Conservation (phyloP, 1,284 basidiomycete species). For the Thecaphora frezii region DNA sequence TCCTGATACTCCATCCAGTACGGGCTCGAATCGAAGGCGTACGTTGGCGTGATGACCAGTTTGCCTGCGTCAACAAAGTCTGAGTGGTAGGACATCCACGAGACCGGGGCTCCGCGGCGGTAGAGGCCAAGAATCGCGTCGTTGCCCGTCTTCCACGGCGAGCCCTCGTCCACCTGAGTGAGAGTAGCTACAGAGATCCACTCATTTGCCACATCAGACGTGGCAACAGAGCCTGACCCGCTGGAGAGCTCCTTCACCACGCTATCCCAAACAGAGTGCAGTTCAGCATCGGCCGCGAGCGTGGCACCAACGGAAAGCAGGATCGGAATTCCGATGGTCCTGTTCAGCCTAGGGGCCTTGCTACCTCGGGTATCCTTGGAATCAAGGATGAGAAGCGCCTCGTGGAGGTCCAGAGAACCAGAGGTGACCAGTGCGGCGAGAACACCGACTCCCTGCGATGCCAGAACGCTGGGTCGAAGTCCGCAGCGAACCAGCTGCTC, state of each 20-base stretch:
- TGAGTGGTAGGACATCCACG: not conserved
- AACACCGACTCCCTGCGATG: not conserved
- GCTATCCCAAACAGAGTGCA: not conserved
- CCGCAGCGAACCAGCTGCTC: not conserved
- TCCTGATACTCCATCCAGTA: slow-evolving; percentile 43
- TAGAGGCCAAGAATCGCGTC: not conserved
- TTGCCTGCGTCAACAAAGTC: not conserved
- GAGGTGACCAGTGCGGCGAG: not conserved
- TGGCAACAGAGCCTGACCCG: no score
- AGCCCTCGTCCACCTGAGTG: not conserved
- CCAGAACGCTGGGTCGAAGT: not conserved
- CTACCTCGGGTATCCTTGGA: not conserved
- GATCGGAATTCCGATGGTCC: not conserved
- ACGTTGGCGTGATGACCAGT: slow-evolving; percentile 10
- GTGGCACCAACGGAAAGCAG: not conserved
- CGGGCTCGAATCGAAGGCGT: slow-evolving; percentile 24
- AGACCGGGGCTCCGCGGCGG: not conserved
- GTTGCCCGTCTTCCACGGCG: not conserved
- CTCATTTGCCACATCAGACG: no score
- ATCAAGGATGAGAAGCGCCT: not conserved
- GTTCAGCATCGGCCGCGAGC: not conserved
- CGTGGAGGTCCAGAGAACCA: not conserved
- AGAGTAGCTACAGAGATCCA: not conserved
- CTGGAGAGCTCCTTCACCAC: not conserved
- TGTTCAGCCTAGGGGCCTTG: no score